phyloP scores from a whole-genome alignment of 306 rosid species.

The Purshia tridentata region DNA sequence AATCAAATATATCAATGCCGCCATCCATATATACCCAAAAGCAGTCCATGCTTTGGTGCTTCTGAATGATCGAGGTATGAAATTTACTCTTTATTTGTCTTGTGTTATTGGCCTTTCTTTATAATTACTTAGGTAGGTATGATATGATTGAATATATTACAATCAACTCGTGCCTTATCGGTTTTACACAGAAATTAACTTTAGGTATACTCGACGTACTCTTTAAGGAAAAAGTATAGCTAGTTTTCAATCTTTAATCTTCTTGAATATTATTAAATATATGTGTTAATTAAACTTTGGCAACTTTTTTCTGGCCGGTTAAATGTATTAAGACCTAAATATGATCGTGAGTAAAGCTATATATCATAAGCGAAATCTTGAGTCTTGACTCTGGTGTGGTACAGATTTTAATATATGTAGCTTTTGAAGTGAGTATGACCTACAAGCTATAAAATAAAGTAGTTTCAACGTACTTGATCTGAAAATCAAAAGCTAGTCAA shows the following conservation, averaged over 20 bases:
- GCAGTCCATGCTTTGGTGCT: too few relatives aligned
- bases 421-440: conserved; percentile 11
- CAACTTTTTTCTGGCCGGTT: conserved; percentile 18
- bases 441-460: neutral
- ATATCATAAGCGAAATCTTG: conserved; percentile 7
- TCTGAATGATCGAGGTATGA: too few relatives aligned
- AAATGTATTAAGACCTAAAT: conserved; percentile 34
- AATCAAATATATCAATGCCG: too few relatives aligned
- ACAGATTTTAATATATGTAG: neutral
- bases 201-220: too few relatives aligned
- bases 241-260: neutral
- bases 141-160: too few relatives aligned
- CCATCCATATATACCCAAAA: too few relatives aligned
- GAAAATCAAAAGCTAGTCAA: neutral
- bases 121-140: too few relatives aligned
- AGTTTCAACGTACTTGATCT: neutral
- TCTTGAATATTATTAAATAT: neutral
- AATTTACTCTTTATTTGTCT: too few relatives aligned
- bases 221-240: too few relatives aligned
- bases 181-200: too few relatives aligned
- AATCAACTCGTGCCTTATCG: too few relatives aligned
- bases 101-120: too few relatives aligned
- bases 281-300: neutral
- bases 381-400: conserved; percentile 4
- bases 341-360: neutral